Percentiles rank a stretch among this genome's conserved stretches.
phyloP scores from a whole-genome alignment of 2,329 filamentous ascomycete species.

The Ambrosiella xylebori region DNA sequence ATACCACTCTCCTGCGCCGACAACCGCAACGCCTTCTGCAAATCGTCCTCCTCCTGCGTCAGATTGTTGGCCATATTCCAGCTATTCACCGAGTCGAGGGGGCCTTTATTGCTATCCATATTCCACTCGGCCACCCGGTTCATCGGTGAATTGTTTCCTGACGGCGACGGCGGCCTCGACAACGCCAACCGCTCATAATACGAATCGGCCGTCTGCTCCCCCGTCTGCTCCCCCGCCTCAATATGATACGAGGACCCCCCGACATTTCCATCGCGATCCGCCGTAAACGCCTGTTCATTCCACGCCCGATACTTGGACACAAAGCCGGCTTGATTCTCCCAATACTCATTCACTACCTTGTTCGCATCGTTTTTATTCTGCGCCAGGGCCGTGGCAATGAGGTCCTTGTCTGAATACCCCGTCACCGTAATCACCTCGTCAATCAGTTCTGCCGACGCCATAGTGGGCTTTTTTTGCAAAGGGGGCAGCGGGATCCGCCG shows the following conservation, averaged over 20 bases:
- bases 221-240: conserved; percentile 26
- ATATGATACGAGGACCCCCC: conserved; percentile 30
- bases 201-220: conserved; percentile 23
- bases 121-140: conserved; percentile 33
- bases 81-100: background rate
- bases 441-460: background rate
- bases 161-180: conserved; percentile 45
- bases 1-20: conserved; percentile 11
- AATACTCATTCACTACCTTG: conserved; percentile 11
- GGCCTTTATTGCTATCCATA: conserved; percentile 14
- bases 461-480: background rate
- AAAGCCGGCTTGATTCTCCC: conserved; percentile 21
- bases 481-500: background rate
- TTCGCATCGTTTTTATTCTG: conserved; percentile 8
- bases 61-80: conserved; percentile 16
- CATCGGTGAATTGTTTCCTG: conserved; percentile 39
- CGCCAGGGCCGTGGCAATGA: conserved; percentile 7
- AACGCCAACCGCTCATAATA: conserved; percentile 29
- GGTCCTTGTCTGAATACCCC: background rate
- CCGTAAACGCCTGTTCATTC: conserved; percentile 37
- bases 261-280: conserved; percentile 31
- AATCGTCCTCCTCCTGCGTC: conserved; percentile 28
- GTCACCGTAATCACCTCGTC: conserved; percentile 11
- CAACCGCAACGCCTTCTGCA: conserved; percentile 16
- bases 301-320: conserved; percentile 31